Evolutionary conservation across 2,329 filamentous ascomycete species (phyloP).

Genomic region (Cladophialophora immunda): DNA sequence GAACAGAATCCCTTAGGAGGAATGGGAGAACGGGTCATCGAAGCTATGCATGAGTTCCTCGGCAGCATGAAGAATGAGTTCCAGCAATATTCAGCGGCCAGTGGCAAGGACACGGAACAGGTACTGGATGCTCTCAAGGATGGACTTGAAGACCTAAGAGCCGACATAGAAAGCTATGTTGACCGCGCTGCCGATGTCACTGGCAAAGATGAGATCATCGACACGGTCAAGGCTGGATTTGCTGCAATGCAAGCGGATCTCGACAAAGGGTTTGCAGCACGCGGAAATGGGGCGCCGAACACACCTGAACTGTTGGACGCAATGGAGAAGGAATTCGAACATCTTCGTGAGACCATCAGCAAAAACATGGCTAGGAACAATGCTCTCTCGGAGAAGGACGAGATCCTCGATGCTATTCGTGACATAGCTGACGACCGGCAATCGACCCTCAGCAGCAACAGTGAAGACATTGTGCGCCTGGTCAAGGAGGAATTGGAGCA

Average conservation of each 20-base stretch:
- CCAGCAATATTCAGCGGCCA: conserved; percentile 81
- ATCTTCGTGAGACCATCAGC: conserved; percentile 80
- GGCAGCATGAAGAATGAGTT: conserved; percentile 70
- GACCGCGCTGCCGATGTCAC: conserved; percentile 74
- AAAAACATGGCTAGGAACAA: conserved; percentile 70
- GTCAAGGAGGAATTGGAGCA: conserved; percentile 69
- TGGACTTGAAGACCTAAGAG: conserved; percentile 80
- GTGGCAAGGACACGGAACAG: conserved; percentile 84
- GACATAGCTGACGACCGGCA: conserved; percentile 42
- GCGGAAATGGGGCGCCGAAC: conserved; percentile 56
- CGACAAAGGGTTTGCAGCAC: conserved; percentile 59
- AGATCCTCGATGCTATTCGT: conserved; percentile 67
- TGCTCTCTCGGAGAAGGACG: conserved; percentile 65
- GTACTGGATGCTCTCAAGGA: conserved; percentile 88
- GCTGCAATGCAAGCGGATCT: conserved; percentile 68
- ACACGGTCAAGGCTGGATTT: conserved; percentile 70
- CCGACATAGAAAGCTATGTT: conserved; percentile 82
- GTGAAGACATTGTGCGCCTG: conserved; percentile 56
- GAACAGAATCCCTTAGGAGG: conserved; percentile 61
- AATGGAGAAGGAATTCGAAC: conserved; percentile 82
- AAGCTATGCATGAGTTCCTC: conserved; percentile 66
- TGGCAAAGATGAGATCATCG: conserved; percentile 80
- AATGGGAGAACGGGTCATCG: conserved; percentile 67
- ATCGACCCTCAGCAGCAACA: conserved; percentile 48
- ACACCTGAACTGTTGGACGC: conserved; percentile 75